phyloP scores from a whole-genome alignment of 164 flowering plant genomes.

The Vitis riparia region DNA sequence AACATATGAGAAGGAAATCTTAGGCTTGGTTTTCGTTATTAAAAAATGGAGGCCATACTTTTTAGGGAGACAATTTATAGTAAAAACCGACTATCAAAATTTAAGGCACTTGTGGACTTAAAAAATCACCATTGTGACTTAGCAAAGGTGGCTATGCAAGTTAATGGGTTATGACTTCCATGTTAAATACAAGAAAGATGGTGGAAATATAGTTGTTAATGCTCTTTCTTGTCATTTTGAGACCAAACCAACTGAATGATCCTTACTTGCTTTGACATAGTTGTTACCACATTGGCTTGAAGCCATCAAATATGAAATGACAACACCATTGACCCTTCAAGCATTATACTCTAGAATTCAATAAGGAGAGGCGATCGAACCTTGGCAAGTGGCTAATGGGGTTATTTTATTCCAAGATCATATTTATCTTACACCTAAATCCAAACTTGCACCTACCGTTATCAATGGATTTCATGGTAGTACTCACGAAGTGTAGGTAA shows the following conservation, averaged over 20 bases:
- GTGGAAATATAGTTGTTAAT: no score
- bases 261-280: no score
- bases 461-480: not conserved
- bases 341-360: no score
- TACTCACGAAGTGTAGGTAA: not conserved
- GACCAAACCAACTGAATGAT: no score
- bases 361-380: no score
- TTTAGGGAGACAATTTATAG: not conserved
- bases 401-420: not conserved
- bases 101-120: not conserved
- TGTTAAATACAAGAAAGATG: not conserved
- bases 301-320: no score
- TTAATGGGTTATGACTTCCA: no score
- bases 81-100: not conserved
- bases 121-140: not conserved
- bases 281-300: no score
- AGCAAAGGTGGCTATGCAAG: not conserved
- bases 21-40: not conserved
- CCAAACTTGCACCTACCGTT: not conserved
- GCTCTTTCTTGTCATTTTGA: no score
- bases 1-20: not conserved
- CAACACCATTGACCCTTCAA: no score
- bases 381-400: not conserved
- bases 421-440: not conserved
- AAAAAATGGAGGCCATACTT: not conserved